Evolutionary conservation across 441 rosid species (phyloP).

Genomic region (Mallotus repandus): DNA sequence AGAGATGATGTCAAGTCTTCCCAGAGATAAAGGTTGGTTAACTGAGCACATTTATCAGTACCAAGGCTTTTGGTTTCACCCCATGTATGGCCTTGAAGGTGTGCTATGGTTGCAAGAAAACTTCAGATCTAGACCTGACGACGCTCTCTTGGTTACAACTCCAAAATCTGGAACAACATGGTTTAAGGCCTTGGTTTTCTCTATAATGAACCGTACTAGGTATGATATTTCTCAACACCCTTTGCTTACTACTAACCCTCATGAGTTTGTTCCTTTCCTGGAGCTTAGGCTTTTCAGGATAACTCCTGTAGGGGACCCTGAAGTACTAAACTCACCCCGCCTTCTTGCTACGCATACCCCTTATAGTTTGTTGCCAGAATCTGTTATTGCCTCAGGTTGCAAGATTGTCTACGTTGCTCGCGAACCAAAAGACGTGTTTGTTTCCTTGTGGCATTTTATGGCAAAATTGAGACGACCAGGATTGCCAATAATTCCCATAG

Average conservation of each 20-base stretch:
- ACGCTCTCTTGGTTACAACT: not conserved
- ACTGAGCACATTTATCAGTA: not conserved
- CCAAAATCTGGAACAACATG: conserved; percentile 1
- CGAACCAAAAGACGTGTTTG: conserved; percentile 26
- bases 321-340: not conserved
- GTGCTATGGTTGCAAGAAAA: not conserved
- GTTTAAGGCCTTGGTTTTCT: not conserved
- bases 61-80: conserved; percentile 14
- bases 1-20: not conserved
- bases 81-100: not conserved
- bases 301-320: not conserved
- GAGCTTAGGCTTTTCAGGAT: not conserved
- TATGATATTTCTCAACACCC: conserved; percentile 19
- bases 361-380: conserved; percentile 10
- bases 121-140: not conserved
- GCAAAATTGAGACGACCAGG: not conserved
- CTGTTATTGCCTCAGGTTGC: conserved; percentile 8
- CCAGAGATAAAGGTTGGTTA: not conserved
- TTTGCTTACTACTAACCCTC: conserved; percentile 36
- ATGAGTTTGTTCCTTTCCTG: conserved; percentile 42
- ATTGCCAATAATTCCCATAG: not conserved
- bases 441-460: conserved; percentile 15
- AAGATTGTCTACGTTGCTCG: conserved; percentile 26
- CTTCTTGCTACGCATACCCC: conserved; percentile 25
- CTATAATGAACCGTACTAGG: not conserved